Conservation (phyloP, 2,329 filamentous ascomycete species). For the Aspergillus transmontanensis region DNA sequence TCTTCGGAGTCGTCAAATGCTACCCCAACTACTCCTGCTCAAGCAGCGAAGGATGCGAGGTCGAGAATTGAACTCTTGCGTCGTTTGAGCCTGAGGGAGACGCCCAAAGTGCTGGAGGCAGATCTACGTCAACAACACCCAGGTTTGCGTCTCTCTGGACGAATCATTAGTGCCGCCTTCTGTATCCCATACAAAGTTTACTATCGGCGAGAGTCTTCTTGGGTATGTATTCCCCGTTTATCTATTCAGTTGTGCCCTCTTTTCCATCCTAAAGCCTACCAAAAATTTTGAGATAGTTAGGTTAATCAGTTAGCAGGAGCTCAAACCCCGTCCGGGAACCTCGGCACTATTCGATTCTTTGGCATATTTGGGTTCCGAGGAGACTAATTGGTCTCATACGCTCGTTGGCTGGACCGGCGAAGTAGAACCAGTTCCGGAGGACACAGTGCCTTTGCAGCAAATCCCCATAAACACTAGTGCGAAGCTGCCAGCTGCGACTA, state of each 20-base stretch:
- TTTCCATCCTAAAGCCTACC: background rate
- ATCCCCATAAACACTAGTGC: slow-evolving; percentile 29
- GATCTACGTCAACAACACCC: slow-evolving; percentile 60
- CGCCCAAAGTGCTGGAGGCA: slow-evolving; percentile 47
- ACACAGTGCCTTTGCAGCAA: slow-evolving; percentile 33
- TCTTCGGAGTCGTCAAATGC: slow-evolving; percentile 20
- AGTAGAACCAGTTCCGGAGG: slow-evolving; percentile 56
- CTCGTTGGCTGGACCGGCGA: slow-evolving; percentile 96
- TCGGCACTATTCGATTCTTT: slow-evolving; percentile 93
- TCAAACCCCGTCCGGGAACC: slow-evolving; percentile 78
- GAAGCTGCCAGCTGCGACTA: slow-evolving; percentile 34
- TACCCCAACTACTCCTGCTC: slow-evolving; percentile 37
- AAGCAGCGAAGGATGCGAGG: slow-evolving; percentile 48
- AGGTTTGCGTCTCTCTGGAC: slow-evolving; percentile 60
- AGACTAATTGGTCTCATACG: slow-evolving; percentile 86
- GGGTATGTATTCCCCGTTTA: slow-evolving; percentile 46
- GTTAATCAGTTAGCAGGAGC: slow-evolving; percentile 55
- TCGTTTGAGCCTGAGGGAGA: slow-evolving; percentile 51
- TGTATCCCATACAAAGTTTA: slow-evolving; percentile 64
- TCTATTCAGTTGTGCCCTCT: background rate
- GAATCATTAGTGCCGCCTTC: slow-evolving; percentile 66
- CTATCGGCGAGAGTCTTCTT: slow-evolving; percentile 56
- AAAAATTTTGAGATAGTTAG: slow-evolving; percentile 6
- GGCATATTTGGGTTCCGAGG: slow-evolving; percentile 79
- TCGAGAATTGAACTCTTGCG: slow-evolving; percentile 55